Percentiles rank a stretch among this genome's conserved stretches.
Conservation (phyloP, 352 stramenopile genomes). For the Globisporangium nagaii region DNA sequence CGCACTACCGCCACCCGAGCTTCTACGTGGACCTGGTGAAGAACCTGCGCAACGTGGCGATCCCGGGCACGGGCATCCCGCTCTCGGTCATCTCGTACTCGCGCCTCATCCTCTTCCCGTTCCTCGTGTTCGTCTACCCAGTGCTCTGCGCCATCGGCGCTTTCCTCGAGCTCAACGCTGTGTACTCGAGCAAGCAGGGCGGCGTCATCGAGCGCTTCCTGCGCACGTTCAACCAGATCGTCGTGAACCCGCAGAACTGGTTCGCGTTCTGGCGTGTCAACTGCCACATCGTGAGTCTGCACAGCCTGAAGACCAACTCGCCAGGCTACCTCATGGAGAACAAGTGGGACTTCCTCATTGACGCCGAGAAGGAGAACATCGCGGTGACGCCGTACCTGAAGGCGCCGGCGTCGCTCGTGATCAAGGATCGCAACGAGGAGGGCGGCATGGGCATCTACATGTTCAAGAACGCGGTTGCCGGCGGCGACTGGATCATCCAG, state of each 20-base stretch:
- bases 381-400: constrained; percentile 94
- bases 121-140: constrained; percentile 87
- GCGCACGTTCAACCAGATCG: constrained; percentile 79
- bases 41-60: constrained; percentile 97
- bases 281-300: constrained; percentile 91
- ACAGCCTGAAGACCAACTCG: constrained; percentile 91
- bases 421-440: constrained; percentile 98
- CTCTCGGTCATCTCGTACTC: constrained; percentile 87
- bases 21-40: constrained; percentile 94
- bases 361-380: constrained; percentile 88
- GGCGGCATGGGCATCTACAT: constrained; percentile 97
- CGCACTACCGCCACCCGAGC: constrained; percentile 95
- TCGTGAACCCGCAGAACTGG: constrained; percentile 92
- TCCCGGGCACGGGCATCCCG: constrained; percentile 94
- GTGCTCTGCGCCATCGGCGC: constrained; percentile 79
- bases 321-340: constrained; percentile 95
- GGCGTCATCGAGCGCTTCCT: constrained; percentile 88
- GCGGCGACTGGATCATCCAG: constrained; percentile 96
- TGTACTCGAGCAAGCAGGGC: constrained; percentile 58
- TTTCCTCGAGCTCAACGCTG: constrained; percentile 63
- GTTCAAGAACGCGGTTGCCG: constrained; percentile 94
- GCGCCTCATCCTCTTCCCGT: constrained; percentile 77
- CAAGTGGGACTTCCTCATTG: constrained; percentile 97
- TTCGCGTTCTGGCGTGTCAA: constrained; percentile 98
- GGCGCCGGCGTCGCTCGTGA: constrained; percentile 84